Base-by-base conservation (phyloP, 768 basidiomycete species). In the Collybia mongolica region DNA sequence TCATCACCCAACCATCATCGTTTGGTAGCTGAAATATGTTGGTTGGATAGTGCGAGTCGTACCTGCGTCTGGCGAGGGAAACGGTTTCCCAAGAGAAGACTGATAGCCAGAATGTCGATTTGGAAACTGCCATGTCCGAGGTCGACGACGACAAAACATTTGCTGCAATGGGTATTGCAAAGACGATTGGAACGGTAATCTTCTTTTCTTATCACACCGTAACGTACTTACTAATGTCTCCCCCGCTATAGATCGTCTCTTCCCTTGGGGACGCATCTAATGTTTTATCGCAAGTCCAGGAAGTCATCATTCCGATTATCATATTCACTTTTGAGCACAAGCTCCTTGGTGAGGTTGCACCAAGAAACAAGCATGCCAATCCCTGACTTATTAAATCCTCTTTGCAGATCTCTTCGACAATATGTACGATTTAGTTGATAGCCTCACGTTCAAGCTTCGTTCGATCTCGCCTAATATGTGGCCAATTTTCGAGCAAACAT, bases 81-180 rank as follows among this genome's bases (percentile, higher is more conserved):
- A 79, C 80, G 44, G 69, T 86, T 14, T 65, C 70, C 11, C 72
- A 75, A 36, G 81, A 82, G 18, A 82, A 84, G 49, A 64, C 68
- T n/a, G 74, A 76, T 9, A 64, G 65, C 23, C 69, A 74, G 2
- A 75, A 74, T 45, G 68, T 77, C 12, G 84, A 86, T 54, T 60
- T 84, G 28, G 88, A 88, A 23, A 58, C 76, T 2, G 54, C 81
- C 37, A 64, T 84, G 56, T 69, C 65, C 11, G 80, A 81, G 37
- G 71, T 64, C n/a, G 86, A 88, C 47, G 89, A 92, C 47, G 90
- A 93, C 66, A 94, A 93, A 74, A 83, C 86, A 1, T 89, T 90
- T 53, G 84, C 88, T 15, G 88, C 90, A 15, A 93, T 93, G 88
- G 89, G 89, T 39, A 79, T 93, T 23, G 80, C 89, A 1, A 91